These are phyloP conservation scores for Nigrospora sphaerica DNA, from an alignment of 2,329 filamentous ascomycete species.

Conservation along the genomic window DNA sequence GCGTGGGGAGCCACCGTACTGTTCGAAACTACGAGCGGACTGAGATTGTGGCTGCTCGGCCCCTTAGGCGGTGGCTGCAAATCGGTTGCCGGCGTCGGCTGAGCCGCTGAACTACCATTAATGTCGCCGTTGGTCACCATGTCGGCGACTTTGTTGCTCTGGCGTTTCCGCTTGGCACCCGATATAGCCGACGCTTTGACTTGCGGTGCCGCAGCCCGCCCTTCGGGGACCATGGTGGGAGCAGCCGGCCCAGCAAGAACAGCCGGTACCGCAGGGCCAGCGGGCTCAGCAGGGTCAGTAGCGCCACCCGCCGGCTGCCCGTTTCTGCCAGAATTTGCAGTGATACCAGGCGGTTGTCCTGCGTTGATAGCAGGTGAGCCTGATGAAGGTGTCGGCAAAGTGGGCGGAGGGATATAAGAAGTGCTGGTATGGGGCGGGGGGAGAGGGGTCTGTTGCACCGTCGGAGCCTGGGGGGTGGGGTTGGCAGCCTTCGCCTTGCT, in stretches of 20 bases:
- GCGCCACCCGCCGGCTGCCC: slow-evolving; percentile 1
- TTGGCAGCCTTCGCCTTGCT: neutral
- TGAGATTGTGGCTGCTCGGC: neutral
- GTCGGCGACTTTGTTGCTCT: slow-evolving; percentile 9
- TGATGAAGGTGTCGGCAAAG: slow-evolving; percentile 1
- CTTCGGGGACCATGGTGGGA: no score
- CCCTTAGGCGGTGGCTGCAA: neutral
- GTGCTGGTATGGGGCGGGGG: slow-evolving; percentile 4
- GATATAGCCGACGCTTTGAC: slow-evolving; percentile 23
- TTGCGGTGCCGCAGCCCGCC: slow-evolving; percentile 4
- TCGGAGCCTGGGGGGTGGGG: neutral
- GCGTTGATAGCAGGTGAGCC: neutral
- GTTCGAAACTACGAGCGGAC: neutral
- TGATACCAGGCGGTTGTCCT: slow-evolving; percentile 4
- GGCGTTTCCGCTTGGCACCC: slow-evolving; percentile 24
- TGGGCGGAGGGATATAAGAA: slow-evolving; percentile 7
- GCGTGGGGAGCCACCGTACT: slow-evolving; percentile 10
- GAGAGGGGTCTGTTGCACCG: neutral
- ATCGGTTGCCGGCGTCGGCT: neutral
- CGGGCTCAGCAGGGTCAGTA: no score
- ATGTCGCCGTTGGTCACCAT: slow-evolving; percentile 9
- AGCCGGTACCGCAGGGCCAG: no score
- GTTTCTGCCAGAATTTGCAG: slow-evolving; percentile 8
- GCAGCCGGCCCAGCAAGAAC: no score
- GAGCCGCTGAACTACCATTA: neutral